Evolutionary conservation across 2,329 filamentous ascomycete species (phyloP), one percentile per base, ranked within the genome.

Genomic region (Fusarium mexicanum): DNA sequence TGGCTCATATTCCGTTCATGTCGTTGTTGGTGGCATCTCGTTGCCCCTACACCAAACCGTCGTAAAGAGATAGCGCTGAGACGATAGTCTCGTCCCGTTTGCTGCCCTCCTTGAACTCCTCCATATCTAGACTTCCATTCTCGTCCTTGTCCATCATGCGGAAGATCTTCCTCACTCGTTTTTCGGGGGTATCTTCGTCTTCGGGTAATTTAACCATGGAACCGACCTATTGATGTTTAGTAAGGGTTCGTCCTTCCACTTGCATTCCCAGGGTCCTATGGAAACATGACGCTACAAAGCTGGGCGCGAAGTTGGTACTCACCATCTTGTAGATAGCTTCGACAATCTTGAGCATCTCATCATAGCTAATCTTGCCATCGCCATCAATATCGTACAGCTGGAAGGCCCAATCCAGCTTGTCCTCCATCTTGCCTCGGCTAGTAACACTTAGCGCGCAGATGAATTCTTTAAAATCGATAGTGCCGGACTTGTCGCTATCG

Each of bases 291-390:
- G 22, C 38, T 11, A 22, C 14, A 17, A 20, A 33, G 35, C 22
- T 26, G 24, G 46, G 46, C 20, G 40, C 35, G n/a, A 46, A 38
- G 26, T 26, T 18, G 38, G 16, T 17, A 60, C 81, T 67, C 84
- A 98, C 96, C 96, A 99, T 99, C 85, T 98, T 99, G 89, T 99
- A 99, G 81, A 99, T 99, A 63, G 96, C 96, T 86, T 98, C 96
- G 64, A 99, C 96, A 82, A 99, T 99, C 78, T 95, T 93, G 76
- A 99, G 88, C 96, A 99, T 99, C 87, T 99, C 96, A 63, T 98
- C 94, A 83, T 98, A 99, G 83, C 93, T 98, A 81, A 99, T 99
- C 88, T 98, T 98, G 81, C 96, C 96, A 83, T 99, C 96, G 64
- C 96, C 96, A 81, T 99, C 96, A 80, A 99, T 98, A 85, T 99